A percentile compares a stretch with the other conserved stretches of the same genome.
phyloP scores from a whole-genome alignment of 345 rosid genomes.

The Syzygium aqueum region DNA sequence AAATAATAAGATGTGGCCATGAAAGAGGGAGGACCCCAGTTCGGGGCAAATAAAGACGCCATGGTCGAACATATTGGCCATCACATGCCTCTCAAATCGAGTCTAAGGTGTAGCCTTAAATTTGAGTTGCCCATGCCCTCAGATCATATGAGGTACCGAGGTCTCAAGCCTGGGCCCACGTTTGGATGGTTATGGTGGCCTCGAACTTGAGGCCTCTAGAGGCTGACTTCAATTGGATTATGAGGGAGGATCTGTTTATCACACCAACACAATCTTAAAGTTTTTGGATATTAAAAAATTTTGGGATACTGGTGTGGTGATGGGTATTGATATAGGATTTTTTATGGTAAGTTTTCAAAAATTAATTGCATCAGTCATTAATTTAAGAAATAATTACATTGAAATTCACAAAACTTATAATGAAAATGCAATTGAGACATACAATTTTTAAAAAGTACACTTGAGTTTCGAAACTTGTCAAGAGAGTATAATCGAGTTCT shows the following conservation, averaged over 20 bases:
- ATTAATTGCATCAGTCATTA: no score
- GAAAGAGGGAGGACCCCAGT: background rate
- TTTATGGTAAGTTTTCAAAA: background rate
- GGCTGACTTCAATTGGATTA: fast-evolving
- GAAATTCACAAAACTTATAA: no score
- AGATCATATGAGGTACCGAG: fast-evolving
- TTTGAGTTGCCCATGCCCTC: background rate
- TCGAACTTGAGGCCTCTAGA: fast-evolving
- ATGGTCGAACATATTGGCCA: background rate
- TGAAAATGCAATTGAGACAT: no score
- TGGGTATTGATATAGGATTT: background rate
- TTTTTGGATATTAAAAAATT: no score
- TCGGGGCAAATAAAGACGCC: background rate
- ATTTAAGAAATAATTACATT: no score
- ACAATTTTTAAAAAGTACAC: no score
- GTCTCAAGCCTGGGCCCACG: background rate
- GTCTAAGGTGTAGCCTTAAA: no score
- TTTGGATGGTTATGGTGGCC: no score
- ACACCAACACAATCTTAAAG: no score
- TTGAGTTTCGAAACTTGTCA: no score
- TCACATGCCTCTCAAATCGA: background rate
- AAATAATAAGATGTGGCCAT: background rate
- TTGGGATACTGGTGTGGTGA: no score
- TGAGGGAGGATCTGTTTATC: background rate
- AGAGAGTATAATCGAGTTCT: no score